Percentiles rank a stretch among this genome's conserved stretches.
Evolutionary conservation across 352 stramenopile species (phyloP).

Genomic region (Blastocystis sp.): DNA sequence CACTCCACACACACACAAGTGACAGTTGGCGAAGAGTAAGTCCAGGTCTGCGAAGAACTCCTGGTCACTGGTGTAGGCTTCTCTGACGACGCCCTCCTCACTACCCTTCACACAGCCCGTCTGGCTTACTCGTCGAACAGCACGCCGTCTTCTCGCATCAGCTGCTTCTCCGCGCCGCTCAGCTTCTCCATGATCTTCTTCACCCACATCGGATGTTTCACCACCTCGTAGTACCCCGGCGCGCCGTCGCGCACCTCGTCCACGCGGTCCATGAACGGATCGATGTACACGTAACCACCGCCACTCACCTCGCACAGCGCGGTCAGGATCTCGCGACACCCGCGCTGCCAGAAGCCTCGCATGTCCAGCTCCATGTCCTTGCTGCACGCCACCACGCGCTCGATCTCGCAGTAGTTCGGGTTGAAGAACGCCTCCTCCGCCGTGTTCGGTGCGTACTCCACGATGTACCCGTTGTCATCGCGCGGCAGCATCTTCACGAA

Average conservation of each 20-base stretch:
- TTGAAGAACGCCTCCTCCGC: slow-evolving; percentile 51
- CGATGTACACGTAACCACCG: slow-evolving; percentile 18
- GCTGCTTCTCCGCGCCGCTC: not conserved
- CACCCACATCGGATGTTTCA: slow-evolving; percentile 75
- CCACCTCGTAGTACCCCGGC: slow-evolving; percentile 75
- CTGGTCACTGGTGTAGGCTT: not conserved
- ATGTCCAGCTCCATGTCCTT: slow-evolving; percentile 19
- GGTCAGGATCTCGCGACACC: slow-evolving; percentile 47
- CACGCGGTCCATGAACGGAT: slow-evolving; percentile 75
- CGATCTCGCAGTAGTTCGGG: slow-evolving; percentile 59
- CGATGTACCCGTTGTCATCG: slow-evolving; percentile 52
- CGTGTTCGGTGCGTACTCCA: slow-evolving; percentile 61
- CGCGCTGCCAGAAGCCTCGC: slow-evolving; percentile 25
- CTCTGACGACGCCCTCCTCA: too few relatives aligned
- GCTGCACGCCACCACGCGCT: slow-evolving; percentile 52
- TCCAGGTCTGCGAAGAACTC: slow-evolving; percentile 63
- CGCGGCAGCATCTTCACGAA: slow-evolving; percentile 72
- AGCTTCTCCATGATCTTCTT: slow-evolving; percentile 72
- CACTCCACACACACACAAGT: not conserved
- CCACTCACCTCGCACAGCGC: slow-evolving; percentile 24
- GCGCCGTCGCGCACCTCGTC: slow-evolving; percentile 75
- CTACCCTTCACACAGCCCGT: not conserved
- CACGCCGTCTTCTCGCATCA: not conserved
- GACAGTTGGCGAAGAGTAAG: slow-evolving; percentile 54
- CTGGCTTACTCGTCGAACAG: slow-evolving; percentile 26